Conservation (phyloP, 2,329 filamentous ascomycete genomes). For the Gnomoniopsis smithogilvyi region DNA sequence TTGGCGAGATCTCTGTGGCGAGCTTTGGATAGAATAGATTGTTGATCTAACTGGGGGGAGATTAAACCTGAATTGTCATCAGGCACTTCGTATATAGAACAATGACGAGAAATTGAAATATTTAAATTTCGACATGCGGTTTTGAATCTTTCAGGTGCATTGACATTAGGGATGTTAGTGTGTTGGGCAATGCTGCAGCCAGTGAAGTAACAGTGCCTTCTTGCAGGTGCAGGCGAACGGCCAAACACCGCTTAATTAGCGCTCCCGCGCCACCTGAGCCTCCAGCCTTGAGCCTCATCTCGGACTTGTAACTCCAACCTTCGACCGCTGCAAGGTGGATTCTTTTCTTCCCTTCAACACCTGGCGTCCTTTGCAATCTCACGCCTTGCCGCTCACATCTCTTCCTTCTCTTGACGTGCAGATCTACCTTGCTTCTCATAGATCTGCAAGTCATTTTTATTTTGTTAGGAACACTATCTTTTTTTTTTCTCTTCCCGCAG, state of each 20-base stretch:
- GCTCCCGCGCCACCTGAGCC: conserved; percentile 1
- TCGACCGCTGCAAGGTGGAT: not conserved
- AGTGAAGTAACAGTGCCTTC: not conserved
- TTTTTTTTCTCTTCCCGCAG: not conserved
- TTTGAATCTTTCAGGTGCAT: not conserved
- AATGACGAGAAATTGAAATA: not conserved
- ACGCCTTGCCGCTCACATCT: not conserved
- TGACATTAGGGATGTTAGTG: not conserved
- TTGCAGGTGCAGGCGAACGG: no score
- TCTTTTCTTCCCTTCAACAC: not conserved
- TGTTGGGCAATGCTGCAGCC: not conserved
- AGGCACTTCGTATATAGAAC: not conserved
- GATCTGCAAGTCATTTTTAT: not conserved
- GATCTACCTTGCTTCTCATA: not conserved
- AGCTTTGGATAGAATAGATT: conserved; percentile 14
- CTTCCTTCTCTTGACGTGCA: not conserved
- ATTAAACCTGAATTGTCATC: not conserved
- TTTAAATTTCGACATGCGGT: not conserved
- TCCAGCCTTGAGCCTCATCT: not conserved
- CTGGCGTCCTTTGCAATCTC: not conserved
- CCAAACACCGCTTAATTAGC: not conserved
- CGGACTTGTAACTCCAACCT: not conserved
- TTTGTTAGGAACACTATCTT: not conserved
- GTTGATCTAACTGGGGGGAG: conserved; percentile 1
- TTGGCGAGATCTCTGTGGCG: not conserved